phyloP scores from a whole-genome alignment of 2,329 filamentous ascomycete genomes.

The Truncatella angustata region DNA sequence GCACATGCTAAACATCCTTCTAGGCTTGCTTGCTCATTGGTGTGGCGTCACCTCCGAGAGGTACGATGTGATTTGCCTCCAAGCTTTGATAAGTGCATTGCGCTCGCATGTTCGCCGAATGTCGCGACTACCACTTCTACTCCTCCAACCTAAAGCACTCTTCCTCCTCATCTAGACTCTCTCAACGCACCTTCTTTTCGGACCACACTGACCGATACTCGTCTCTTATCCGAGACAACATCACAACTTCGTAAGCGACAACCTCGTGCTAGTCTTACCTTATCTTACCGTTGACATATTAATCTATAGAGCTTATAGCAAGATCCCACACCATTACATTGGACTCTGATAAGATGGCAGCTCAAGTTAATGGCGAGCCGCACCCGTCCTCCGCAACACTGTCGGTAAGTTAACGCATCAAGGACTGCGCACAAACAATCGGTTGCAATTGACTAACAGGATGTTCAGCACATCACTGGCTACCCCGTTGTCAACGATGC shows the following conservation, averaged over 20 bases:
- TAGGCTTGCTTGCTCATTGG: background rate
- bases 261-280: background rate
- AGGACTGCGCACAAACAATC: background rate
- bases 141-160: constrained; percentile 4
- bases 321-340: background rate
- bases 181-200: background rate
- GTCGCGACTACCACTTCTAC: background rate
- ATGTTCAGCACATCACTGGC: constrained; percentile 71
- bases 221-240: background rate
- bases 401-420: constrained; percentile 24
- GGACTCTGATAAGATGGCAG: constrained; percentile 22
- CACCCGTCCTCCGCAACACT: constrained; percentile 30
- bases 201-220: background rate
- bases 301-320: background rate
- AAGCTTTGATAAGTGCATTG: background rate
- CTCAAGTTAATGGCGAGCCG: constrained; percentile 32
- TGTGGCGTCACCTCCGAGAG: background rate
- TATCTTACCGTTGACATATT: background rate
- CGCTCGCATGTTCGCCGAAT: background rate
- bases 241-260: background rate
- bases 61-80: background rate
- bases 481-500: constrained; percentile 83
- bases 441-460: background rate
- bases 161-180: too few species aligned
- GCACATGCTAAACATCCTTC: background rate